Evolutionary conservation across 2,329 filamentous ascomycete genomes (phyloP), one percentile per base, ranked within the genome.

Genomic region (Fusarium irregulare): DNA sequence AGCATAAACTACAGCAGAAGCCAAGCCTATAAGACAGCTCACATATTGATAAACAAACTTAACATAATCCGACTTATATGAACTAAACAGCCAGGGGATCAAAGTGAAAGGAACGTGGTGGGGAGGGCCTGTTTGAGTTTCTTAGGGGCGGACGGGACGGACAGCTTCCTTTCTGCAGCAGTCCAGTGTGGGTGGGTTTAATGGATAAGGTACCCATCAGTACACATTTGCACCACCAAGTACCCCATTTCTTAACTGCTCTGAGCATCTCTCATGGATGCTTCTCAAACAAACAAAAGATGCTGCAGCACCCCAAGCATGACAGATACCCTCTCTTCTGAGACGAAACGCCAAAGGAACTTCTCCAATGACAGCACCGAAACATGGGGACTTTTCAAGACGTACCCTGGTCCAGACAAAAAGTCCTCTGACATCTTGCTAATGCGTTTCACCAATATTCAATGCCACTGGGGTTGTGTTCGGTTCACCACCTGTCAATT

Each of bases 81-180:
- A n/a, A 51, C 49, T 42, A 42, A 42, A 42, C 49, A n/a, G 40
- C 18, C 49, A 51, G 63, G 46, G n/a, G 21, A 54, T 40, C 21
- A 34, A 40, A 45, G 45, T 56, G 34, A 51, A 70, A 51, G 54
- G 47, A 53, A 53, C 28, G 20, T 60, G 66, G 56, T 64, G 60
- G 64, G 30, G 41, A 37, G 58, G 45, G 57, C 50, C 42, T 40
- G 49, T 47, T 62, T 57, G 55, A 45, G 28, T 62, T 61, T 48
- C 42, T 66, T 51, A 51, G 61, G 60, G 55, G 50, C 67, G 67
- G 63, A 51, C 57, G 57, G 67, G 67, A 70, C 57, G 62, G 62
- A 59, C 54, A 68, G 62, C 45, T 46, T 51, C 49, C 49, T 41
- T 51, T 51, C 49, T 42, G 49, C 34, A 51, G 32, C 23, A 28